Evolutionary conservation across 2,329 filamentous ascomycete species (phyloP), one percentile per base, ranked within the genome.

Genomic region (Talaromyces sp.): DNA sequence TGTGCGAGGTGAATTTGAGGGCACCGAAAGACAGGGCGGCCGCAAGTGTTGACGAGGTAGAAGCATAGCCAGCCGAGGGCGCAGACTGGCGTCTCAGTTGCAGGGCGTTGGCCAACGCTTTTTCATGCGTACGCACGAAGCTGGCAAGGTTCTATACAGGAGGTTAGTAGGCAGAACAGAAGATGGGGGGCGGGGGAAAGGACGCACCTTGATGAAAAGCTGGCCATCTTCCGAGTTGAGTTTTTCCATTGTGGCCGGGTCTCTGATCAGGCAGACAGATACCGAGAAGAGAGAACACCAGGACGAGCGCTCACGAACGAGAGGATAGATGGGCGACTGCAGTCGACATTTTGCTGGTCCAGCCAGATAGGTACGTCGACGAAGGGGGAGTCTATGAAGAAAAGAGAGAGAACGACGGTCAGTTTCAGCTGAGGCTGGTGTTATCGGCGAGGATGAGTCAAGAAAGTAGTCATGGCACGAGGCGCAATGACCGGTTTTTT

Each of bases 111-210:
- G 95, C 95, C 64, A 99, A 85, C 41, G 93, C 93, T 79, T 96
- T 96, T 78, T 99, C 95, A 81, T 99, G 92, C 59, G 92, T 96
- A 64, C 93, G 91, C 78, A 99, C 92, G 78, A 96, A 98, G 78
- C 89, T 89, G 73, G 93, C 93, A 74, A 99, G 84, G 83, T 96
- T 95, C 93, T 97, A 75, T 52, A 9, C 46, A 21, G 63, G 53
- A 11, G 13, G 43, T 46, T 21, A 46, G 43, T 24, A 13, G 29
- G 24, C 35, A 54, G 58, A 61, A 29, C 41, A 38, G 59, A 5
- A 21, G 35, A 32, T n/a, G 8, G 19, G 10, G 4, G n/a, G 3
- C 19, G 19, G 43, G 6, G 43, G 41, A 35, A 38, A 24, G 24
- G 13, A 68, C 73, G 56, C 62, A 80, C 78, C 69, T 79, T 79